phyloP scores from a whole-genome alignment of 345 rosid genomes.

The Microthlaspi erraticum region DNA sequence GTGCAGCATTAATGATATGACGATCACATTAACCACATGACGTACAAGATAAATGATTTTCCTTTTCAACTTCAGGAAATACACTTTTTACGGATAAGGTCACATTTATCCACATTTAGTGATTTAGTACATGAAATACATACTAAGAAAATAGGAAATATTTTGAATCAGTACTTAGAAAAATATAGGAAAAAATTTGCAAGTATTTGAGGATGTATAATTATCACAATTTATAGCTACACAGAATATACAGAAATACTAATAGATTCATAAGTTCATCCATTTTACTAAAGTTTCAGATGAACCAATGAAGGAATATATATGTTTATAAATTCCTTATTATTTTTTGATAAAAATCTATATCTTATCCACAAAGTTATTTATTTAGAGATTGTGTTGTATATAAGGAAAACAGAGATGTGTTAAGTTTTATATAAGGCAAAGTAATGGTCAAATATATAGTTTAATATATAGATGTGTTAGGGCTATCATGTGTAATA shows the following conservation, averaged over 20 bases:
- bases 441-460: conserved; percentile 22
- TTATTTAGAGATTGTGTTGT: conserved; percentile 4
- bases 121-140: neutral
- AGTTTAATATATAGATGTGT: too few relatives aligned
- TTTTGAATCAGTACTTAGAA: neutral
- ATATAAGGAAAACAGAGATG: neutral
- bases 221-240: neutral
- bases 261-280: conserved; percentile 4
- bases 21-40: conserved; percentile 32
- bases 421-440: neutral
- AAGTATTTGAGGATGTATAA: neutral
- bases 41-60: neutral
- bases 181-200: neutral
- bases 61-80: neutral
- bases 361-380: neutral
- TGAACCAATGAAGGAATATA: neutral
- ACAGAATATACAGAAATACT: neutral
- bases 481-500: conserved; percentile 18
- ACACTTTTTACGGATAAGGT: conserved; percentile 27
- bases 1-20: conserved; percentile 20
- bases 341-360: neutral
- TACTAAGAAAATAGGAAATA: neutral
- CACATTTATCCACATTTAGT: conserved; percentile 14
- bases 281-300: too few relatives aligned
- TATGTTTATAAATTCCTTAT: neutral